Percentiles rank a stretch among this genome's conserved stretches.
phyloP scores from a whole-genome alignment of 495 filamentous ascomycete species.

The Penicillium fimorum region DNA sequence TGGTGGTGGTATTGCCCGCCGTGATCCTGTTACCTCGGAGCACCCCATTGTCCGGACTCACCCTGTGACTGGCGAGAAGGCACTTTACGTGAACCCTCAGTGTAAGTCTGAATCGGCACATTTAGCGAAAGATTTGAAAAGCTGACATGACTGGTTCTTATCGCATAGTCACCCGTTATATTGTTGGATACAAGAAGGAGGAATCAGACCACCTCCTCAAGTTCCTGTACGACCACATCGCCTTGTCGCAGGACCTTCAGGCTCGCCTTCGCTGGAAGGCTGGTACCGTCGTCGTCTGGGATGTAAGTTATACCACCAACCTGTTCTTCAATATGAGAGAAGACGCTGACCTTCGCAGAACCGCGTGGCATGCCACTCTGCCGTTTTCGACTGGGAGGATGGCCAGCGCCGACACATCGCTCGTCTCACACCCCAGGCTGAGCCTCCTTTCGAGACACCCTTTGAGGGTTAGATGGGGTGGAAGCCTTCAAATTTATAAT shows the following conservation, averaged over 20 bases:
- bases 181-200: slow-evolving; percentile 66
- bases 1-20: slow-evolving; percentile 50
- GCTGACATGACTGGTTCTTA: neutral
- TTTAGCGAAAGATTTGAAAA: neutral
- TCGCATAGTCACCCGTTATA: slow-evolving; percentile 51
- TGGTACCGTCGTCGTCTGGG: slow-evolving; percentile 62
- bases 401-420: slow-evolving; percentile 78
- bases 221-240: slow-evolving; percentile 65
- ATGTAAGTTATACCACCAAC: slow-evolving; percentile 39
- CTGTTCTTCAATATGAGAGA: neutral
- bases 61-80: slow-evolving; percentile 69
- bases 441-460: slow-evolving; percentile 64
- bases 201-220: slow-evolving; percentile 64
- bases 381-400: slow-evolving; percentile 77
- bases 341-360: slow-evolving; percentile 45
- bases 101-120: slow-evolving; percentile 52
- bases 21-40: slow-evolving; percentile 53
- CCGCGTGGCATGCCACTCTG: slow-evolving; percentile 73
- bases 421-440: slow-evolving; percentile 81
- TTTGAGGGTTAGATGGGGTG: slow-evolving; percentile 45
- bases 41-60: slow-evolving; percentile 64
- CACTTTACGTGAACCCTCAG: slow-evolving; percentile 80
- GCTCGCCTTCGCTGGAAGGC: slow-evolving; percentile 56
- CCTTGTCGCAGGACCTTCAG: slow-evolving; percentile 57
- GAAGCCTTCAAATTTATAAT: neutral